A percentile compares a stretch with the other conserved stretches of the same genome.
These are phyloP conservation scores for Penicillium capsulatum DNA, from an alignment of 2,329 filamentous ascomycete species.

Conservation along the genomic window DNA sequence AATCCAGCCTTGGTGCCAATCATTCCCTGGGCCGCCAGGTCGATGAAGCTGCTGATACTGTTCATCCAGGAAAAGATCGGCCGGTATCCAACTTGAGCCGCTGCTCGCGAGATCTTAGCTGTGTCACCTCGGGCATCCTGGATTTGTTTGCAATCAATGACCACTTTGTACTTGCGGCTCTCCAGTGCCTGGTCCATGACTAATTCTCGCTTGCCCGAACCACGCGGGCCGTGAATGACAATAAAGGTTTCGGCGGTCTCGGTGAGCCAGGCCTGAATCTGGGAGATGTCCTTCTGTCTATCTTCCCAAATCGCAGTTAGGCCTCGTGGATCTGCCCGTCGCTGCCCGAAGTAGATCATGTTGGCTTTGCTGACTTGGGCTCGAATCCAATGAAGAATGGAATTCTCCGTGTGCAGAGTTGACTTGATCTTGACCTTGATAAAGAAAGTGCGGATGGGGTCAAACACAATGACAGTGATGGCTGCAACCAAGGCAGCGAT, in stretches of 20 bases:
- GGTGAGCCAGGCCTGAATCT: conserved; percentile 78
- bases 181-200: conserved; percentile 79
- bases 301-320: conserved; percentile 84
- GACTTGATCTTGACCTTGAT: conserved; percentile 82
- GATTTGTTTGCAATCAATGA: conserved; percentile 90
- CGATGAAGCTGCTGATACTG: conserved; percentile 84
- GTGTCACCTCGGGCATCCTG: conserved; percentile 86
- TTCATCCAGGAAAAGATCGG: conserved; percentile 97
- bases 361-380: conserved; percentile 53
- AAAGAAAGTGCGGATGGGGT: conserved; percentile 90
- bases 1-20: conserved; percentile 93
- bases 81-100: conserved; percentile 78
- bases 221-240: conserved; percentile 85
- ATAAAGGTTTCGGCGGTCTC: conserved; percentile 90
- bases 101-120: conserved; percentile 76
- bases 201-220: conserved; percentile 84
- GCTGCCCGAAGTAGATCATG: conserved; percentile 40
- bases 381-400: conserved; percentile 75
- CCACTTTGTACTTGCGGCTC: conserved; percentile 68
- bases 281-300: conserved; percentile 73
- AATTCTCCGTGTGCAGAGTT: conserved; percentile 67
- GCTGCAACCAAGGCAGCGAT: conserved; percentile 76
- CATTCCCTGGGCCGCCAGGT: conserved; percentile 87
- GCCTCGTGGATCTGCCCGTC: conserved; percentile 60
- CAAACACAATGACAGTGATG: conserved; percentile 82